Conservation (phyloP, 1,284 basidiomycete genomes). For the Ustilago vetiveriae region DNA sequence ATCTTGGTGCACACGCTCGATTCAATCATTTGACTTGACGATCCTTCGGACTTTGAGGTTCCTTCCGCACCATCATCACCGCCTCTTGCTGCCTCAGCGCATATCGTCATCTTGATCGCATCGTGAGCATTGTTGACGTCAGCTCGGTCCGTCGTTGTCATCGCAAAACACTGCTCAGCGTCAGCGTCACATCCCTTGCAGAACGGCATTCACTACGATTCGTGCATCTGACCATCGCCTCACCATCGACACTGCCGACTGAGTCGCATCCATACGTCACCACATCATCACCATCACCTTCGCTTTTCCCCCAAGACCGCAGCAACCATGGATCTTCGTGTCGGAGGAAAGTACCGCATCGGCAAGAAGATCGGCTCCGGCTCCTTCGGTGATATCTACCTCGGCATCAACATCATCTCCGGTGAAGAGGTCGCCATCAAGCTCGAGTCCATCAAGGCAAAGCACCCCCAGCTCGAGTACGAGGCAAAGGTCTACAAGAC, state of each 20-base stretch:
- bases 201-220: neutral
- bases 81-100: neutral
- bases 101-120: slow-evolving; percentile 1
- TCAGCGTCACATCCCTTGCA: neutral
- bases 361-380: slow-evolving; percentile 99
- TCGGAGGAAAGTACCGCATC: slow-evolving; percentile 92
- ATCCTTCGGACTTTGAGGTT: neutral
- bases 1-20: neutral
- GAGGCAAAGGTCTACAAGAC: slow-evolving; percentile 77
- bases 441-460: slow-evolving; percentile 98
- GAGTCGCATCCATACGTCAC: slow-evolving; percentile 1
- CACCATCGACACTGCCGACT: slow-evolving; percentile 2
- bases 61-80: slow-evolving; percentile 9
- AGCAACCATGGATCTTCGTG: slow-evolving; percentile 82
- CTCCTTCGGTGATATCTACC: slow-evolving; percentile 99
- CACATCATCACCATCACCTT: neutral
- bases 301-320: neutral
- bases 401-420: slow-evolving; percentile 99
- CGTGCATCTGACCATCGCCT: no score
- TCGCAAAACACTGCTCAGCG: slow-evolving; percentile 3
- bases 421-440: slow-evolving; percentile 99
- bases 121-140: slow-evolving; percentile 7
- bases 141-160: slow-evolving; percentile 19
- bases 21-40: neutral
- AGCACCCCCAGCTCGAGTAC: slow-evolving; percentile 99